Evolutionary conservation across 1,139 yeast species (phyloP).

Genomic region (Insectozyma bohioensis): DNA sequence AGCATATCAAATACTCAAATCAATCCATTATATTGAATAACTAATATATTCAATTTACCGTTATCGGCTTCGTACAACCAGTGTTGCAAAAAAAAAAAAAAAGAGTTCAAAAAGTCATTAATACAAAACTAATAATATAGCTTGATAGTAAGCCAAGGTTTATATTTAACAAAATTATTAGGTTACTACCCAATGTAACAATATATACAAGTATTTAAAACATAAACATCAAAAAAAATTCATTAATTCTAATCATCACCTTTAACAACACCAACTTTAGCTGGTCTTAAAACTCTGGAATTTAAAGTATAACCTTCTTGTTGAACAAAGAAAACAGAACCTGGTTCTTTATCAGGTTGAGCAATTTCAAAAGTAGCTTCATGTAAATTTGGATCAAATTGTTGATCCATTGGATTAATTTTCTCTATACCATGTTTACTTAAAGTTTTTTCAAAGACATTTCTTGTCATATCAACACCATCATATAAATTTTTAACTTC

Average conservation of each 20-base stretch:
- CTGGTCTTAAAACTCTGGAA: constrained; percentile 89
- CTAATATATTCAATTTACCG: too few species aligned
- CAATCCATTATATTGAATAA: too few species aligned
- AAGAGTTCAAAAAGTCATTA: too few species aligned
- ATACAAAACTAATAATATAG: too few species aligned
- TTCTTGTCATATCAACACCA: constrained; percentile 90
- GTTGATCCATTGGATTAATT: constrained; percentile 81
- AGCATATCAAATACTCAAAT: too few species aligned
- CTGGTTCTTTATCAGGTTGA: constrained; percentile 87
- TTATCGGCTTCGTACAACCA: too few species aligned
- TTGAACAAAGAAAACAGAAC: constrained; percentile 91
- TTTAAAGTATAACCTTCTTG: constrained; percentile 87
- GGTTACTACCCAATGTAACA: too few species aligned
- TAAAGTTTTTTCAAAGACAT: constrained; percentile 83
- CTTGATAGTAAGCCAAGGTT: too few species aligned
- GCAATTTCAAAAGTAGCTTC: constrained; percentile 92
- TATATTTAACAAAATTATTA: too few species aligned
- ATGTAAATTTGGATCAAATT: constrained; percentile 87
- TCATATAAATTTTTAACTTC: constrained; percentile 79
- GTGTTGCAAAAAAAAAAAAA: too few species aligned
- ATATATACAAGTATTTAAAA: too few species aligned
- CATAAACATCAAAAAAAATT: background rate
- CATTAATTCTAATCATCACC: constrained; percentile 24
- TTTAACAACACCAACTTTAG: constrained; percentile 94
- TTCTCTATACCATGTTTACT: constrained; percentile 76